Evolutionary conservation across 805 yeast genomes (phyloP).

Genomic region (Cyberlindnera mississippiensis): DNA sequence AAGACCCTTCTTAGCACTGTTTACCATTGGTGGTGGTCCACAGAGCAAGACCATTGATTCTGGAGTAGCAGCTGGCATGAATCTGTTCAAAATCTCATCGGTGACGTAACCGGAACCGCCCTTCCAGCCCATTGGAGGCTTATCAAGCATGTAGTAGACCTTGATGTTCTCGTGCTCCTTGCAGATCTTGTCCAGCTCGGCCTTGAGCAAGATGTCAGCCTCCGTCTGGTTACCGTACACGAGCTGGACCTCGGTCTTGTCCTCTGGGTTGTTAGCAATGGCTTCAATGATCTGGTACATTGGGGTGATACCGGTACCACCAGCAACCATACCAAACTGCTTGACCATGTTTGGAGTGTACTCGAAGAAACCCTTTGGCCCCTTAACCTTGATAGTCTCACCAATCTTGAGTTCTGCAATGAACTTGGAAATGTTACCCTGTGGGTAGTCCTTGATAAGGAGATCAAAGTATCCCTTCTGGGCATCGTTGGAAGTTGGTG

Average conservation of each 20-base stretch:
- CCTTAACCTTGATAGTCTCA: conserved; percentile 71
- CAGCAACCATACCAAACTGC: conserved; percentile 85
- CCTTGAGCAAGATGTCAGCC: conserved; percentile 74
- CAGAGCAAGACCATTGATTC: conserved; percentile 75
- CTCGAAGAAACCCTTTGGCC: conserved; percentile 88
- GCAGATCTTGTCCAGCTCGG: conserved; percentile 70
- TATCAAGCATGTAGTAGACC: conserved; percentile 72
- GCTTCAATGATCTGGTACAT: conserved; percentile 91
- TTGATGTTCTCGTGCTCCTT: conserved; percentile 54
- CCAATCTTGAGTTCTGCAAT: conserved; percentile 74
- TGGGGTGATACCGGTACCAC: conserved; percentile 96
- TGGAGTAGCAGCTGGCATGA: conserved; percentile 57
- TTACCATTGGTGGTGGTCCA: conserved; percentile 93
- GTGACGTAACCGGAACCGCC: conserved; percentile 82
- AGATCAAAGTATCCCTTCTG: conserved; percentile 80
- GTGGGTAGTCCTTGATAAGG: conserved; percentile 78
- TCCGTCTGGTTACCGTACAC: conserved; percentile 79
- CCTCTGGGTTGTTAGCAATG: conserved; percentile 70
- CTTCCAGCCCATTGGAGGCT: conserved; percentile 63
- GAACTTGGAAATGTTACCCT: conserved; percentile 77
- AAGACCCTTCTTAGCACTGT: conserved; percentile 79
- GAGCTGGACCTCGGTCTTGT: conserved; percentile 69
- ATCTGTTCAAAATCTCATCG: conserved; percentile 59
- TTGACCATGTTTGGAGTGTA: conserved; percentile 76
- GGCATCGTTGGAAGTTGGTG: conserved; percentile 82